Evolutionary conservation across 768 basidiomycete genomes (phyloP).

Genomic region (Rossbeevera mucosa): DNA sequence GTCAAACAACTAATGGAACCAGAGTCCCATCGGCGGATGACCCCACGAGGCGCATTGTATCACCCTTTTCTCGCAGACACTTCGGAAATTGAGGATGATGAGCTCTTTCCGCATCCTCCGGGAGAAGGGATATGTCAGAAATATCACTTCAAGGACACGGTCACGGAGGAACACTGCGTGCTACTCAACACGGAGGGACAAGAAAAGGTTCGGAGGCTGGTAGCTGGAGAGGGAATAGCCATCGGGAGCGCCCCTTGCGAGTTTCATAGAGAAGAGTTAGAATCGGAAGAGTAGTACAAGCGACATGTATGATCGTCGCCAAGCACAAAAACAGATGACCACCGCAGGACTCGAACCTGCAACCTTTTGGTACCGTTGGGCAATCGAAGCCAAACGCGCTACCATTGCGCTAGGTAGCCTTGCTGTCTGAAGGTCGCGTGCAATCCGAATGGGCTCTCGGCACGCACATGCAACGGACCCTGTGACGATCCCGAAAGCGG

Average conservation of each 20-base stretch:
- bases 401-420: conserved; percentile 82
- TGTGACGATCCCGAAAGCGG: not conserved
- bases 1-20: conserved; percentile 70
- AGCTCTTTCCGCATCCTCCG: conserved; percentile 62
- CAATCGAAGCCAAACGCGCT: conserved; percentile 93
- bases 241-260: conserved; percentile 61
- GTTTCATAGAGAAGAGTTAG: conserved; percentile 40
- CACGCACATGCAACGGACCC: not conserved
- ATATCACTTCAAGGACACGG: conserved; percentile 57
- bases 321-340: conserved; percentile 45
- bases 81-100: conserved; percentile 53
- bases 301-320: not conserved
- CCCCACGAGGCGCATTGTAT: conserved; percentile 68
- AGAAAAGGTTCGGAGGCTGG: conserved; percentile 30
- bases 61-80: conserved; percentile 70
- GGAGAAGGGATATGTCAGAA: conserved; percentile 64
- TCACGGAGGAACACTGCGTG: conserved; percentile 53
- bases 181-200: conserved; percentile 37
- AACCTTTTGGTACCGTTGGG: conserved; percentile 81
- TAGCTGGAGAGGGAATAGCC: conserved; percentile 46
- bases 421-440: not conserved
- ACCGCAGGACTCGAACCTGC: conserved; percentile 97
- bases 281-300: conserved; percentile 6
- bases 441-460: not conserved
- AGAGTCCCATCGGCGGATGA: conserved; percentile 72